Base-by-base conservation (phyloP, 352 stramenopile species). In the Phytophthora palmivora region DNA sequence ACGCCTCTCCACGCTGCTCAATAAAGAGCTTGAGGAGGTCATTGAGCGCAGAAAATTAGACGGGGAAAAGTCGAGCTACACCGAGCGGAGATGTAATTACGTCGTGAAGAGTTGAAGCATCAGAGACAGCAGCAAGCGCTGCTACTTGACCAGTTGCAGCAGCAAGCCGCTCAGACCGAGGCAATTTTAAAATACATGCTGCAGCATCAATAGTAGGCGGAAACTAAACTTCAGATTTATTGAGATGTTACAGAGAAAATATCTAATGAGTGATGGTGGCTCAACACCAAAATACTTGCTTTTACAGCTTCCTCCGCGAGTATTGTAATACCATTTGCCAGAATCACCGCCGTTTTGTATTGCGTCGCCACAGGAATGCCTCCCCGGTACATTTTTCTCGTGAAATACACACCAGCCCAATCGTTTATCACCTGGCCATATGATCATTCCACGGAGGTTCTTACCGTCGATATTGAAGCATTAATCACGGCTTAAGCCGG, bases 261-360 rank as follows among this genome's bases (percentile, higher is more conserved):
- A 42, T 36, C 42, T 24, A 0, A 50, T n/a, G 11, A 58, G 11
- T 2, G 28, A 36, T 32, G 38, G 50, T 16, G 50, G 42, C 1
- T 39, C n/a, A n/a, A n/a, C n/a, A n/a, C n/a, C n/a, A n/a, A n/a
- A n/a, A 15, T 18, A 53, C 12, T n/a, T 47, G 8, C 15, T 50
- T 38, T 43, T 58, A 16, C 50, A 50, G 16, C 39, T 57, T 2
- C 43, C 44, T n/a, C 28, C n/a, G 1, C 28, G 44, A 51, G 4
- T 39, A 51, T 28, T 11, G 44, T 51, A 2, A 51, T 51, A 15
- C 44, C 24, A 18, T 51, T 51, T 15, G 28, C 39, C 2, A 41
- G 28, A 26, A 51, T 14, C 8, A 39, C 44, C 1, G 11, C 28
- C 1, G 9, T 18, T 16, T 51, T 51, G 43, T 50, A 50, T 0